Evolutionary conservation across 129 eudicot genomes (phyloP).

Genomic region (Flaveria robusta): DNA sequence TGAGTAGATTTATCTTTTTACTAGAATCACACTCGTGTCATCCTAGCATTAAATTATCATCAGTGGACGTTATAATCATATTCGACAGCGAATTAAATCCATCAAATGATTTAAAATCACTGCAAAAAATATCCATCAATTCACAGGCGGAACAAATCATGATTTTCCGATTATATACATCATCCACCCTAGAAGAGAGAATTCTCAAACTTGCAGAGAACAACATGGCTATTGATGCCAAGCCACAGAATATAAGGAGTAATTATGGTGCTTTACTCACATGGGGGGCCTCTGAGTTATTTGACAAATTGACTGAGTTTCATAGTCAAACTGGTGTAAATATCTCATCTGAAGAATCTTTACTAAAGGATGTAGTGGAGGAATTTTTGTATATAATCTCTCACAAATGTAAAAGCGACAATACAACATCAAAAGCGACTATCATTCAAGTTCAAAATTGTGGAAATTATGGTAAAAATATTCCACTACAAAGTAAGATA

Average conservation of each 20-base stretch:
- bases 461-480: conserved; percentile 46
- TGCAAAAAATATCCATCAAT: conserved; percentile 61
- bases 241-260: conserved; percentile 41
- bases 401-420: conserved; percentile 29
- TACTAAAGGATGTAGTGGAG: conserved; percentile 44
- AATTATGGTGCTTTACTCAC: conserved; percentile 51
- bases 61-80: conserved; percentile 69
- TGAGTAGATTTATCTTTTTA: conserved; percentile 54
- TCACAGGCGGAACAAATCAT: conserved; percentile 56
- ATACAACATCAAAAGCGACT: conserved; percentile 24
- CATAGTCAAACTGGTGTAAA: conserved; percentile 38
- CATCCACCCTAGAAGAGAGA: conserved; percentile 75
- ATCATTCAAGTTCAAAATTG: conserved; percentile 47
- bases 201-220: conserved; percentile 58
- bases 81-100: conserved; percentile 73
- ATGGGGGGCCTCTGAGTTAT: conserved; percentile 77
- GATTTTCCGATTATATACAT: conserved; percentile 69
- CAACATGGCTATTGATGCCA: conserved; percentile 39
- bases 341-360: conserved; percentile 42
- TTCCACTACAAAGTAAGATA: conserved; percentile 50
- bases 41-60: conserved; percentile 51
- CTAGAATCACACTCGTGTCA: conserved; percentile 63
- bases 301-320: conserved; percentile 49
- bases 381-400: conserved; percentile 55
- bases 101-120: conserved; percentile 58